Conservation (phyloP, 1,284 basidiomycete genomes). For the Xerocomus amazonicus region DNA sequence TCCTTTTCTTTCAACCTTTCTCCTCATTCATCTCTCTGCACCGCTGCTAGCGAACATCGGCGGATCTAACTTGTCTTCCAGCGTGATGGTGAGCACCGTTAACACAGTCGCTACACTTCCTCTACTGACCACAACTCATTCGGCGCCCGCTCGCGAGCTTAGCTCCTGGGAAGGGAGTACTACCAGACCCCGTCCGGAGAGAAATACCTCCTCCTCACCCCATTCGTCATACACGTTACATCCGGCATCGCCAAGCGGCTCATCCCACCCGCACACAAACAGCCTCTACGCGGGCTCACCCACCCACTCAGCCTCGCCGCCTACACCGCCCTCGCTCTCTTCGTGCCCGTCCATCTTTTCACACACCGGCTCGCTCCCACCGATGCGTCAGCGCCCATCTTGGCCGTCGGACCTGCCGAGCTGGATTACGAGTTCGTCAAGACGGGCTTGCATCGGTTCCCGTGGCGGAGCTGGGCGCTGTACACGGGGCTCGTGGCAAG, state of each 20-base stretch:
- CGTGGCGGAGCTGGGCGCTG: conserved; percentile 53
- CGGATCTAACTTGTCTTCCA: conserved; percentile 60
- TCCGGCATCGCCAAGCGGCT: conserved; percentile 56
- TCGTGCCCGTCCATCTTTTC: conserved; percentile 62
- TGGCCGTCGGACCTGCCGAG: conserved; percentile 61
- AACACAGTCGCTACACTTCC: too few relatives aligned
- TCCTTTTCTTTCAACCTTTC: conserved; percentile 61
- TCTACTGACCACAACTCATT: not conserved
- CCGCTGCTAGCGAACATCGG: conserved; percentile 65
- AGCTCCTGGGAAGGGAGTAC: conserved; percentile 75
- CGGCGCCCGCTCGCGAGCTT: not conserved
- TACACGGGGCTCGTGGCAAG: conserved; percentile 55
- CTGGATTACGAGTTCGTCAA: conserved; percentile 77
- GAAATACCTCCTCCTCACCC: conserved; percentile 56
- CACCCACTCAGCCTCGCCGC: conserved; percentile 53
- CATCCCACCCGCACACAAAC: conserved; percentile 34
- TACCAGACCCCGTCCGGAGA: conserved; percentile 69
- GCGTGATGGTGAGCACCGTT: conserved; percentile 58
- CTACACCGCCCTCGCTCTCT: conserved; percentile 48
- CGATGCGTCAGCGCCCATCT: conserved; percentile 43
- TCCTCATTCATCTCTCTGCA: conserved; percentile 65
- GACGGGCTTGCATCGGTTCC: conserved; percentile 56
- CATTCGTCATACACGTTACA: conserved; percentile 55
- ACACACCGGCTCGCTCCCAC: conserved; percentile 53
- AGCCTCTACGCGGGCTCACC: conserved; percentile 37